Evolutionary conservation across 495 filamentous ascomycete genomes (phyloP).

Genomic region (Neurospora africana): DNA sequence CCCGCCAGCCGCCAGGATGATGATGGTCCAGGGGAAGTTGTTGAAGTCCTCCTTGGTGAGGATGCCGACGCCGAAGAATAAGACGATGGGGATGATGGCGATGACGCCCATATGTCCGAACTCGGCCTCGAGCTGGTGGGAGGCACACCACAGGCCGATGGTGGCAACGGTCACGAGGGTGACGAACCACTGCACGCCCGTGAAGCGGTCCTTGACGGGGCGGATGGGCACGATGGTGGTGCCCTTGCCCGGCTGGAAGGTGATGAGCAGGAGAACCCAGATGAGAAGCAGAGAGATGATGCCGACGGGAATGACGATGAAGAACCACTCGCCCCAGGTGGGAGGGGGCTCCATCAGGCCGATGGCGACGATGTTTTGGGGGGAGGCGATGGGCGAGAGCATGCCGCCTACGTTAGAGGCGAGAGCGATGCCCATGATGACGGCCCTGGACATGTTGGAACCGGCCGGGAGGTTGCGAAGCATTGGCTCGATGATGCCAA

Average conservation of each 20-base stretch:
- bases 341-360: slow-evolving; percentile 87
- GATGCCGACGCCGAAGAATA: slow-evolving; percentile 96
- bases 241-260: slow-evolving; percentile 73
- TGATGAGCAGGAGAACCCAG: slow-evolving; percentile 74
- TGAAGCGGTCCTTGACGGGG: slow-evolving; percentile 76
- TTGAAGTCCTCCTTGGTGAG: slow-evolving; percentile 99
- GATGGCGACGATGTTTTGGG: slow-evolving; percentile 93
- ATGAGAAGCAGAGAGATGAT: slow-evolving; percentile 81
- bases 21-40: slow-evolving; percentile 99
- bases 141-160: slow-evolving; percentile 85
- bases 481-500: slow-evolving; percentile 93
- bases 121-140: slow-evolving; percentile 71
- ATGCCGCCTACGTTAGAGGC: slow-evolving; percentile 93
- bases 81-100: slow-evolving; percentile 86
- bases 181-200: slow-evolving; percentile 90
- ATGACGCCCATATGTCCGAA: slow-evolving; percentile 99
- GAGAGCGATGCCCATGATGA: slow-evolving; percentile 93
- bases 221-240: slow-evolving; percentile 90
- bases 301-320: slow-evolving; percentile 86
- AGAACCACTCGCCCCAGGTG: slow-evolving; percentile 94
- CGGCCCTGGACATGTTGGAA: slow-evolving; percentile 84
- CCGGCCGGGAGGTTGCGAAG: slow-evolving; percentile 84
- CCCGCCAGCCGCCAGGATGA: slow-evolving; percentile 93
- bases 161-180: slow-evolving; percentile 72
- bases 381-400: slow-evolving; percentile 90